Evolutionary conservation across 2,329 filamentous ascomycete species (phyloP).

Genomic region (Calonectria hongkongensis): DNA sequence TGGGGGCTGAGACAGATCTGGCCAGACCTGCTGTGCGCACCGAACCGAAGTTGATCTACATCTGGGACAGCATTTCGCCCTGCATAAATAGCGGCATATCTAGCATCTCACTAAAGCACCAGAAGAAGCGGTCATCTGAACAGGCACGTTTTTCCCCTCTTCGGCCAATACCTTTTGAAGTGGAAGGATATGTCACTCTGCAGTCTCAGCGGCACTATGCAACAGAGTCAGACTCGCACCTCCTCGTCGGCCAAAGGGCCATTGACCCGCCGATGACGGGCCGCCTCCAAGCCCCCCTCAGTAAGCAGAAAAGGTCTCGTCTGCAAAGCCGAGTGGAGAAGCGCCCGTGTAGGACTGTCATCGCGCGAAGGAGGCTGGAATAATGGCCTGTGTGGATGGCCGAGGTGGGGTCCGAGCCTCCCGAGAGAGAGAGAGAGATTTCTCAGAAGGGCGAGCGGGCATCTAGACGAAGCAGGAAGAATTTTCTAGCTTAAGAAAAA

Average conservation of each 20-base stretch:
- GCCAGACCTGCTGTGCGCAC: background rate
- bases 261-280: background rate
- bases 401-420: constrained; percentile 37
- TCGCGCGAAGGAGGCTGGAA: constrained; percentile 1
- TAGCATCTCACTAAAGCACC: background rate
- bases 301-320: constrained; percentile 12
- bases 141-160: background rate
- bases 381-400: constrained; percentile 32
- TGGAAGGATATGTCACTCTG: constrained; percentile 15
- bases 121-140: background rate
- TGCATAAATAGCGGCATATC: constrained; percentile 24
- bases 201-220: constrained; percentile 12
- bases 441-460: background rate
- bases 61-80: constrained; percentile 27
- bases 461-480: background rate
- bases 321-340: constrained; percentile 11
- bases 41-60: background rate
- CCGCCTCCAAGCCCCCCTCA: background rate
- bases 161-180: background rate
- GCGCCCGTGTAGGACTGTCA: background rate
- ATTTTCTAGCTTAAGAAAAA: constrained; percentile 8
- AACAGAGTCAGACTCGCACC: constrained; percentile 8
- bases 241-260: background rate
- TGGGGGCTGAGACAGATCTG: background rate
- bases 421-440: constrained; percentile 14